Evolutionary conservation across 1,284 basidiomycete genomes (phyloP), one percentile per base, ranked within the genome.

Genomic region (Puccinia horiana): DNA sequence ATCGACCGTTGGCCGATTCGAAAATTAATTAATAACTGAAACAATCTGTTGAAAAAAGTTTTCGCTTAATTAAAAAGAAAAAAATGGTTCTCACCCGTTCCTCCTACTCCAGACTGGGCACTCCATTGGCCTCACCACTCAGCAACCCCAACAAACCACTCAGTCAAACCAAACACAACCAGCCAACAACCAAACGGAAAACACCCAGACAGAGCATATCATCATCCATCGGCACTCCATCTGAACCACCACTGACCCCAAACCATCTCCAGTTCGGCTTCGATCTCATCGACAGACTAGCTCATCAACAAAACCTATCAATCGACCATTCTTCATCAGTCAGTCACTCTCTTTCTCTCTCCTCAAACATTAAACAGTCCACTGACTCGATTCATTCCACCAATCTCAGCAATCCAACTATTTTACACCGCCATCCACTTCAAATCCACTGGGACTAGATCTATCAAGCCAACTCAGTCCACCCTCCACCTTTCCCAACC

Each of bases 1-100:
- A n/a, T n/a, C n/a, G n/a, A n/a, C n/a, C n/a, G n/a, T n/a, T n/a
- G n/a, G n/a, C n/a, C n/a, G n/a, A n/a, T n/a, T n/a, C n/a, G n/a
- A n/a, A n/a, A n/a, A n/a, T n/a, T n/a, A n/a, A n/a, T n/a, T n/a
- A n/a, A n/a, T n/a, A 44, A 44, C 42, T 47, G 44, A 47, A 47
- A 47, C 2, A 47, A 47, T n/a, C n/a, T n/a, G 44, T 18, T 14
- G 18, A 47, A 14, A 14, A 9, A 47, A 47, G 11, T 2, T 47
- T 47, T 47, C 11, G 18, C 18, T 47, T 47, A 47, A 47, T 47
- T 47, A 47, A 47, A 3, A 47, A 47, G 44, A 47, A 47, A 2
- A 54, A n/a, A 42, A 76, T 79, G 77, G 77, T 79, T 20, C 54
- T 79, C 23, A 79, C 77, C 26, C 61, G 77, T 18, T 65, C 77